Evolutionary conservation across 176 grass and related monocot genomes (phyloP), one percentile per base, ranked within the genome.

Genomic region (Avena eriantha): DNA sequence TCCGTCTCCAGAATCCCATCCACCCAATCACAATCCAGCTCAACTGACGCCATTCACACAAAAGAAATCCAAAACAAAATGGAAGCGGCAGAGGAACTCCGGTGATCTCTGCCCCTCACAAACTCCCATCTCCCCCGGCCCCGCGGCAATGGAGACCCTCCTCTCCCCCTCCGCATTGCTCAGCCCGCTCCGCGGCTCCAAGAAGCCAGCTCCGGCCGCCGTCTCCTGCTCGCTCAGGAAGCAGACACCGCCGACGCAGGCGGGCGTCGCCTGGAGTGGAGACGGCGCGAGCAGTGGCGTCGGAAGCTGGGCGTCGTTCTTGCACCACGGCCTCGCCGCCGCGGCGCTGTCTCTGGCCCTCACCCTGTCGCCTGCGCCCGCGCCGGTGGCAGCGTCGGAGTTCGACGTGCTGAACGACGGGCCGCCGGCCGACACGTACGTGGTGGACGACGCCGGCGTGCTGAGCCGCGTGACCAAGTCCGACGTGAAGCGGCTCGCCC

Each of bases 401-500:
- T 99, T 96, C 84, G 89, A 99, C 72, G 97, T 99, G 86, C 84
- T 99, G 17, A 96, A 77, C 79, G 94, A 84, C 59, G 94, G 94
- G 3, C 89, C 97, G 15, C 94, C 97, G 4, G 88, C 60, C 1
- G 94, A 99, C 33, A 74, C 92, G 26, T 98, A 96, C 82, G 88
- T 96, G 50, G 84, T 96, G 61, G 96, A 98, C 88, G 97, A 98
- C 86, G 97, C 97, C 18, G 93, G 93, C 84, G 94, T 98, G 55
- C 92, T 98, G 8, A 98, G 90, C 90, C 97, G 97, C 10, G 97
- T 98, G 58, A 98, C 97, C 49, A 98, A 96, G 87, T 96, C 94
- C 50, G 94, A 98, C 81, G 72, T 98, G 0, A 98, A 94, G 82
- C 86, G 76, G 33, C 79, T 98, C 17, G 59, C 90, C 66, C 91